Percentiles rank a stretch among this genome's conserved stretches.
Conservation (phyloP, 2,329 filamentous ascomycete species). For the Myriosclerotinia duriaeana region DNA sequence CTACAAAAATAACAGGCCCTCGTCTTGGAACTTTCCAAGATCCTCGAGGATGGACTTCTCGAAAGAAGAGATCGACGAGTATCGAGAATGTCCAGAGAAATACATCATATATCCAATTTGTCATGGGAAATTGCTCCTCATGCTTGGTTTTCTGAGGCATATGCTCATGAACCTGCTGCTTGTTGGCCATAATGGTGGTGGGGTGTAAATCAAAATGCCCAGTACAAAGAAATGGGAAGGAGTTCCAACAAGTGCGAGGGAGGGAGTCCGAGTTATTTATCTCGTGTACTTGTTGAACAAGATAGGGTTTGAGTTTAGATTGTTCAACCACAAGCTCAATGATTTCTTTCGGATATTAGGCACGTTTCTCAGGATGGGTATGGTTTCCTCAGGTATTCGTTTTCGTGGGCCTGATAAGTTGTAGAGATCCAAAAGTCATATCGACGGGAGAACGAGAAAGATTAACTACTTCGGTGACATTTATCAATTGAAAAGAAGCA, state of each 20-base stretch:
- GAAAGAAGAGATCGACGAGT: constrained; percentile 93
- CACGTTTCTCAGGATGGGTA: background rate
- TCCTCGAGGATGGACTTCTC: constrained; percentile 91
- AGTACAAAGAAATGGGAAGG: background rate
- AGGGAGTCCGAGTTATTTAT: background rate
- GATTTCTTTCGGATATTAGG: constrained; percentile 6
- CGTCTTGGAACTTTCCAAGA: constrained; percentile 90
- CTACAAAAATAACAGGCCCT: constrained; percentile 91
- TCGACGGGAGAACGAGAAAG: background rate
- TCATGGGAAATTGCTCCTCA: constrained; percentile 27
- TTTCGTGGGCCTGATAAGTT: constrained; percentile 12
- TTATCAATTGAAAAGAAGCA: background rate
- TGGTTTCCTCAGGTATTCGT: constrained; percentile 2
- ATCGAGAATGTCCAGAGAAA: constrained; percentile 78
- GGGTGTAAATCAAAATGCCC: background rate
- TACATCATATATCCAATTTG: constrained; percentile 68
- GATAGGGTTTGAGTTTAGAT: background rate
- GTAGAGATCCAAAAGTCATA: constrained; percentile 20
- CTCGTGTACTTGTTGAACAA: background rate
- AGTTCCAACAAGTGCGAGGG: background rate
- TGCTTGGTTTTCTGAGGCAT: constrained; percentile 24
- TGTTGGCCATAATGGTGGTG: constrained; percentile 21
- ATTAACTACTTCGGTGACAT: background rate
- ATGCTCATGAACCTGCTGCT: constrained; percentile 27
- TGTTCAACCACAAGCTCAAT: constrained; percentile 5